phyloP scores from a whole-genome alignment of 192 early-diverging fungal species.

The Coemansia sp. region DNA sequence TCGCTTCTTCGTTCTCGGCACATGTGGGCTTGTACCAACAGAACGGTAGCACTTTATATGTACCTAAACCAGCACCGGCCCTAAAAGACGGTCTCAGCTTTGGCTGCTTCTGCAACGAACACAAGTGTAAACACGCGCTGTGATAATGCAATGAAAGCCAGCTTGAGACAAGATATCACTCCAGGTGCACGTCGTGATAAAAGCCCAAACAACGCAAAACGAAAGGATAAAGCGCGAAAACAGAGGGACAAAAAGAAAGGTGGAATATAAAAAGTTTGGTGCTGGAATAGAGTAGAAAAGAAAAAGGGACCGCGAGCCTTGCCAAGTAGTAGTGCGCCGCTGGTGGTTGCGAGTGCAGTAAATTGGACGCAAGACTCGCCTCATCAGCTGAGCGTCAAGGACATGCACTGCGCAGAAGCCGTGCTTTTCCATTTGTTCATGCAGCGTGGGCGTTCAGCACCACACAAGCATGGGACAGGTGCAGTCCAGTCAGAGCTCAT shows the following conservation, averaged over 20 bases:
- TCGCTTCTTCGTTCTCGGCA: neutral
- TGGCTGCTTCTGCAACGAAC: too few species aligned
- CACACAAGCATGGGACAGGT: neutral
- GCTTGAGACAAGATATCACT: too few species aligned
- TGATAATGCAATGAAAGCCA: too few species aligned
- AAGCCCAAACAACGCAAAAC: constrained; percentile 1
- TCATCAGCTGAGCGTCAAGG: constrained; percentile 2
- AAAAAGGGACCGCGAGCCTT: constrained; percentile 9
- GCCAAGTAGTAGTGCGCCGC: neutral
- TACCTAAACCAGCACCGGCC: neutral
- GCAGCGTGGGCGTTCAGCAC: neutral
- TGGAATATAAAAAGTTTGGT: constrained; percentile 6
- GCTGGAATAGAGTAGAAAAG: constrained; percentile 18
- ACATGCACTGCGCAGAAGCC: neutral
- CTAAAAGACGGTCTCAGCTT: too few species aligned
- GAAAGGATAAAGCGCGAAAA: constrained; percentile 12
- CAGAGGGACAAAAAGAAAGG: constrained; percentile 19
- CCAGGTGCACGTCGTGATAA: neutral
- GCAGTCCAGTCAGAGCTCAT: neutral
- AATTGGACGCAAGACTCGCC: neutral
- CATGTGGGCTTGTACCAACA: neutral
- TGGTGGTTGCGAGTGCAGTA: neutral
- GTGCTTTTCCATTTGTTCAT: neutral
- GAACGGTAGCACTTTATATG: neutral
- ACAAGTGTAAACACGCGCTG: too few species aligned